Evolutionary conservation across 129 eudicot species (phyloP).

Genomic region (Arctium lappa): DNA sequence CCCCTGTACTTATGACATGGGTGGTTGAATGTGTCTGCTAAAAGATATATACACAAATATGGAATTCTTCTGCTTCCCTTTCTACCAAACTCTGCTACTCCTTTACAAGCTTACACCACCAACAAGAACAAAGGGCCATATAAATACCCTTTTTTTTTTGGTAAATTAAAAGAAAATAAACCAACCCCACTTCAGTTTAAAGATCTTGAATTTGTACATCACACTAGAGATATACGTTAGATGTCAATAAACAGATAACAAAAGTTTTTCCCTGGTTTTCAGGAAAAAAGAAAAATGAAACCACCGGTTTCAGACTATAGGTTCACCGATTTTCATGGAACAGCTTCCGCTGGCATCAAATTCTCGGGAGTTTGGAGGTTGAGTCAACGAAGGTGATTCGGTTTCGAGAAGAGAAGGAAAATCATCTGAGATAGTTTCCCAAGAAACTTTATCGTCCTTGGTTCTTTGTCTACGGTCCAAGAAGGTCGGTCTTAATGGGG

Average conservation of each 20-base stretch:
- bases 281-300: background rate
- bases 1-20: conserved; percentile 20
- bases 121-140: background rate
- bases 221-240: background rate
- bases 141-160: background rate
- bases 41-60: conserved; percentile 21
- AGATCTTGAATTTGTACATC: background rate
- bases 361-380: conserved; percentile 36
- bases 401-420: conserved; percentile 51
- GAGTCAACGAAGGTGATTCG: conserved; percentile 50
- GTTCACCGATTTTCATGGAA: background rate
- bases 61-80: conserved; percentile 15
- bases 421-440: conserved; percentile 48
- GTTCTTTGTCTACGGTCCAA: conserved; percentile 34
- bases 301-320: background rate
- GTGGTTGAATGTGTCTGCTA: conserved; percentile 20
- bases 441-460: conserved; percentile 36
- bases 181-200: background rate
- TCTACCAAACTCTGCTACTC: conserved; percentile 10
- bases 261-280: background rate
- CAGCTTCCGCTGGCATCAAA: conserved; percentile 21
- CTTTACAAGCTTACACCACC: conserved; percentile 33
- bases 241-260: background rate
- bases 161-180: conserved; percentile 7
- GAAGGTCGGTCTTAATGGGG: conserved; percentile 60